phyloP scores from a whole-genome alignment of 352 stramenopile genomes.

The Phytopythium helicoides region DNA sequence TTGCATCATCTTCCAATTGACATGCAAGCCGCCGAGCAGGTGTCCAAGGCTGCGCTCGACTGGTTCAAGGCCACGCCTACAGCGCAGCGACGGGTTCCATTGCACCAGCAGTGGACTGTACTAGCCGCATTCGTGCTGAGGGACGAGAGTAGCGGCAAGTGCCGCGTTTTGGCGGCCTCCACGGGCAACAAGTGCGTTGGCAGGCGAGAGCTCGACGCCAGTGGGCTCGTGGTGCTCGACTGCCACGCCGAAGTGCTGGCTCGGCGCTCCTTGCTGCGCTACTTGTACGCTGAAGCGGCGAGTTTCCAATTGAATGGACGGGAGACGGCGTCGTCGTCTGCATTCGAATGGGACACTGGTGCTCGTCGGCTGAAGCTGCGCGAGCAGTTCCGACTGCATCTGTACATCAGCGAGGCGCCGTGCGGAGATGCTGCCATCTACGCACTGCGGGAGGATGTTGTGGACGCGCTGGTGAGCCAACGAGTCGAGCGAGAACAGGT shows the following conservation, averaged over 20 bases:
- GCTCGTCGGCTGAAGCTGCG: constrained; percentile 49
- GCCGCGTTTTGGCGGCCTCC: constrained; percentile 47
- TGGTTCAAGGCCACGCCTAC: constrained; percentile 52
- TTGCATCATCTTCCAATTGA: too few relatives aligned
- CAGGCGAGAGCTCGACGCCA: constrained; percentile 46
- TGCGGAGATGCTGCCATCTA: constrained; percentile 95
- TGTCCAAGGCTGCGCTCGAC: constrained; percentile 45
- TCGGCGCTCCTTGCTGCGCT: constrained; percentile 78
- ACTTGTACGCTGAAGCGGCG: constrained; percentile 82
- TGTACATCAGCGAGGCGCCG: constrained; percentile 92
- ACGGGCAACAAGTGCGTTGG: constrained; percentile 86
- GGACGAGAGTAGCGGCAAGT: constrained; percentile 10
- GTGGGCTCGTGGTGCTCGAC: constrained; percentile 90
- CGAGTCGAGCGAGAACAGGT: constrained; percentile 20
- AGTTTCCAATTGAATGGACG: constrained; percentile 11
- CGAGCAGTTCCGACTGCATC: constrained; percentile 67
- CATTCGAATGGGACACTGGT: constrained; percentile 39
- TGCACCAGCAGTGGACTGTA: constrained; percentile 54
- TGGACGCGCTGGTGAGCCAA: constrained; percentile 52
- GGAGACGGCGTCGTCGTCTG: constrained; percentile 14
- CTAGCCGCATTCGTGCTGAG: constrained; percentile 52
- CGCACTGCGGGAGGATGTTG: constrained; percentile 64
- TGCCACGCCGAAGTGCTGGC: constrained; percentile 92
- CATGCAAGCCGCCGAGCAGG: constrained; percentile 6
- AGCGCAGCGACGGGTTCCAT: constrained; percentile 61